Evolutionary conservation across 805 yeast species (phyloP), one percentile per base, ranked within the genome.

Genomic region (Lipomyces mesembrius): DNA sequence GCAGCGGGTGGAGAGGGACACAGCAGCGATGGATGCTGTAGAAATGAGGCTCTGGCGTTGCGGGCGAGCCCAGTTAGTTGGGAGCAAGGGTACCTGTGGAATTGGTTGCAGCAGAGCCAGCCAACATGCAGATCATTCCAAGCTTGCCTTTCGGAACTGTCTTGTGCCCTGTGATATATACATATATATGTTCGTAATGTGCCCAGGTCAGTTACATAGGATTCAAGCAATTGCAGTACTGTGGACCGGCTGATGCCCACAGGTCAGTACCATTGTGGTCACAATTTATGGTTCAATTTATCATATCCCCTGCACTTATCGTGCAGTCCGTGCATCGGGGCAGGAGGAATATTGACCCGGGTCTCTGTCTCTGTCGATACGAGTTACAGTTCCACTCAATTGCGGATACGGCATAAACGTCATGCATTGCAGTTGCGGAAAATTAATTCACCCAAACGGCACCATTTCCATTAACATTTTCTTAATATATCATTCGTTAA

Each of bases 31-130:
- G 5, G 49, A 17, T n/a, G 49, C 49, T n/a, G 2, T 43, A 17
- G 49, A 43, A 37, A 43, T 43, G 49, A n/a, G 49, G 49, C 49
- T 43, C 22, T 43, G 22, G 49, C 49, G 9, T 43, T 43, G 43
- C 17, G 43, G 17, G 7, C 14, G 3, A 37, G 17, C 39, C 17
- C 17, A 37, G 39, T 14, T 37, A 37, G 43, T 12, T 35, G 43
- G 17, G 43, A 37, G 17, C 43, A 37, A 37, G 32, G 17, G 17
- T 37, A 37, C 43, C 17, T 17, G 17, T 17, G 43, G 43, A 14
- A 12, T 4, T 9, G 17, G 43, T 14, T 4, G 17, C 17, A 4
- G 5, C 5, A 11, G 43, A 37, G 43, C 43, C 43, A 17, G 43
- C 43, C 43, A 11, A 12, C 12, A 4, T 9, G 17, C 43, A 37